Base-by-base conservation (phyloP, 495 filamentous ascomycete species). In the Neohortaea acidophila region DNA sequence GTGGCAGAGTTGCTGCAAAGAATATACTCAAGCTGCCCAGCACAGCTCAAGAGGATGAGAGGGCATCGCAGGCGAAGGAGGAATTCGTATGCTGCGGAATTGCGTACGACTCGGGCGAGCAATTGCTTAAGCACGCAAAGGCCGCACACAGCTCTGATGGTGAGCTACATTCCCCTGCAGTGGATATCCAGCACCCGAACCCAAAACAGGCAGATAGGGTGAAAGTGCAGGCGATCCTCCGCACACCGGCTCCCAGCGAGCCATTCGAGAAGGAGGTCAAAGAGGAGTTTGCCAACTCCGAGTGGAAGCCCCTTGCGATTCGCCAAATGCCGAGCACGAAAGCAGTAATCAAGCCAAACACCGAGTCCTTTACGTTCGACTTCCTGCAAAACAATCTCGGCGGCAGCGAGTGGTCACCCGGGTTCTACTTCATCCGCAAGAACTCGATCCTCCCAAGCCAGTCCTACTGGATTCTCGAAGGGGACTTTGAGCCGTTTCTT, bases 381-480 rank as follows among this genome's bases (percentile, higher is more conserved):
- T 57, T 59, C 44, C 48, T 61, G 24, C 30, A 24, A 12, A 24
- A 44, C 14, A 24, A 32, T 12, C 43, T 61, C 36, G 44, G 48
- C 30, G 58, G 56, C 25, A 36, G 28, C 10, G 26, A 44, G 8
- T 58, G 51, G 46, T 51, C 48, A 13, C 56, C 56, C 0, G 50
- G 54, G 10, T 43, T 57, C 26, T 53, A 54, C 43, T 59, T 51
- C 36, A 45, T 56, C 22, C 36, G 39, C 8, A 17, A 34, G 1
- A 34, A 4, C 25, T 34, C 43, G 3, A 23, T 28, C 1, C 38
- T 56, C 1, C 32, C 34, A 14, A 41, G 27, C 11, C 36, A 46
- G 5, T 26, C 41, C 22, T 59, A 56, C 53, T 59, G 51, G 44
- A 21, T 49, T 17, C 47, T 60, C n/a, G 53, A 58, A 24, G 21